Base-by-base conservation (phyloP, 768 basidiomycete genomes). In the Mycena belliarum region DNA sequence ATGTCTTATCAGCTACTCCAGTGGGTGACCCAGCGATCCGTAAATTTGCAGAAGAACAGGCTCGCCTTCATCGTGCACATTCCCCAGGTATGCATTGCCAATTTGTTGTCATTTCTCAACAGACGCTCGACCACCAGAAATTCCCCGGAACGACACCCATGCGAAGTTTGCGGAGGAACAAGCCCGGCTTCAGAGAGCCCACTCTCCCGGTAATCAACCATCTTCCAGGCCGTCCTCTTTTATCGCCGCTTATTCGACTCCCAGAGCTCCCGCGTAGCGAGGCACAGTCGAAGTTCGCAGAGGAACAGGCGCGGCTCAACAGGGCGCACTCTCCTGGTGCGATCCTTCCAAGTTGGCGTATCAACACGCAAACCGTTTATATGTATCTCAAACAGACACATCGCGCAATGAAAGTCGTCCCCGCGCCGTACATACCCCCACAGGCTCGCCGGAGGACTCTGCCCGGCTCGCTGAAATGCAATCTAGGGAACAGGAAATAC, bases 11-110 rank as follows among this genome's bases (percentile, higher is more conserved):
- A 55, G 56, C 6, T n/a, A 50, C 50, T 11, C 58, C 53, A 8
- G 43, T 48, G 14, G 43, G 25, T 14, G 62, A 60, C 45, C 29
- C 15, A 10, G 53, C 52, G 2, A 56, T 43, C 25, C 50, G 55
- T 2, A 63, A 60, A 40, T 63, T 63, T 38, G 55, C 57, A n/a
- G 62, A 63, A 41, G 62, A 63, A 24, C 61, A 63, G 54, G 61
- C 61, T 3, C 61, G 61, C 7, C 53, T 55, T 7, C 52, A 59
- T n/a, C 43, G 61, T 38, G 54, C 57, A 5, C 61, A 56, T 46
- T 63, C 61, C 14, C 61, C 61, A 26, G 61, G 61, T 52, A 24
- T 12, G 37, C 26, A 2, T 21, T 18, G 29, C 20, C 23, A 21
- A 2, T 41, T 11, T 23, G 9, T 3, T n/a, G 6, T n/a, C n/a